Evolutionary conservation across 148 eudicot genomes (phyloP).

Genomic region (Diospyros lotus): DNA sequence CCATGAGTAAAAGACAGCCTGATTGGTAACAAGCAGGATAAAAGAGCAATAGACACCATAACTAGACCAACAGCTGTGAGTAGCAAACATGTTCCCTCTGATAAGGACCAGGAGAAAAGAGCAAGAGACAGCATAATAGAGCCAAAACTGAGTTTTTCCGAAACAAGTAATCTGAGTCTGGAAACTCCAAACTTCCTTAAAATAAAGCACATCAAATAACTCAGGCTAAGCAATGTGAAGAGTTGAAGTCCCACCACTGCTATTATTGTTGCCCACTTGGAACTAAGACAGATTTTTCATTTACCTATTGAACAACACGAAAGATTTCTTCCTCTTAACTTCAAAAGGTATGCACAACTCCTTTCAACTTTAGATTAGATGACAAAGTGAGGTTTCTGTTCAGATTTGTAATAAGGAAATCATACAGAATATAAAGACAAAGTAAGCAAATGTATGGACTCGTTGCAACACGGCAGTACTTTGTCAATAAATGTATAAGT

Average conservation of each 20-base stretch:
- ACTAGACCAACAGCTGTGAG: neutral
- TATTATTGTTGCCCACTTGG: neutral
- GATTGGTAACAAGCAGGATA: neutral
- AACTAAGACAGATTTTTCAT: no score
- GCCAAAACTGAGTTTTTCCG: no score
- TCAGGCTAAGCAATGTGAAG: neutral
- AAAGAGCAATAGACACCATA: constrained; percentile 2
- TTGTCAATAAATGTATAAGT: neutral
- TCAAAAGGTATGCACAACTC: neutral
- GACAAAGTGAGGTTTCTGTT: neutral
- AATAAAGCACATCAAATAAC: neutral
- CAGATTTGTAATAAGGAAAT: neutral
- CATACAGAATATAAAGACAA: neutral
- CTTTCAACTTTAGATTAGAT: neutral
- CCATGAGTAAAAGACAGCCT: constrained; percentile 13
- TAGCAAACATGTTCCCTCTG: neutral
- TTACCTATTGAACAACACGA: neutral
- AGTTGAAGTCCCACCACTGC: neutral
- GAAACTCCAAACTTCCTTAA: neutral
- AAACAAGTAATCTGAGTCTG: no score
- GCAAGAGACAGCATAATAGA: no score
- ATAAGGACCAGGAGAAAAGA: no score
- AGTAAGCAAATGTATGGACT: neutral
- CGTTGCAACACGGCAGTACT: neutral
- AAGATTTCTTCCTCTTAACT: neutral